phyloP scores from a whole-genome alignment of 805 yeast species.

The Saturnispora serradocipensis region DNA sequence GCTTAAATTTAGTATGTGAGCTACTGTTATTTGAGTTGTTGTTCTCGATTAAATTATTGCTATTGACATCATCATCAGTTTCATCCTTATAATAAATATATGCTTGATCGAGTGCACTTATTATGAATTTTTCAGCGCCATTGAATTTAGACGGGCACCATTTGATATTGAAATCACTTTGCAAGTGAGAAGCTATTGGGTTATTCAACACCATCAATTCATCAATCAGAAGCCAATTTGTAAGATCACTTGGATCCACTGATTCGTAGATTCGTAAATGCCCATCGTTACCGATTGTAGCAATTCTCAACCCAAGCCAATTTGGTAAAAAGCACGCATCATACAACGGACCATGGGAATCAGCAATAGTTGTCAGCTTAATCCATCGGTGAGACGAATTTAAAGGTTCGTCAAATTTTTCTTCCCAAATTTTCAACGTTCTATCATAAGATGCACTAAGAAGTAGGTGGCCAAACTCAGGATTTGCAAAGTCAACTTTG shows the following conservation, averaged over 20 bases:
- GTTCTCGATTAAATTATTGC: not conserved
- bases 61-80: constrained; percentile 25
- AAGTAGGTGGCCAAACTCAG: constrained; percentile 80
- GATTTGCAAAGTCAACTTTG: constrained; percentile 85
- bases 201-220: constrained; percentile 58
- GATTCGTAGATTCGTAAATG: constrained; percentile 78
- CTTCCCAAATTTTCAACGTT: constrained; percentile 87
- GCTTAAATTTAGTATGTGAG: constrained; percentile 31
- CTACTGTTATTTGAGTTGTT: not conserved
- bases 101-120: constrained; percentile 82
- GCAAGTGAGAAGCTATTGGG: constrained; percentile 73
- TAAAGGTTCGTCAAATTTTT: constrained; percentile 64
- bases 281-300: constrained; percentile 87
- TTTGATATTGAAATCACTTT: constrained; percentile 73
- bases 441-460: constrained; percentile 89
- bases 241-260: constrained; percentile 78
- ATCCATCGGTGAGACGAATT: constrained; percentile 83
- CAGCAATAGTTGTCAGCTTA: constrained; percentile 66
- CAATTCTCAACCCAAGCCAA: constrained; percentile 71
- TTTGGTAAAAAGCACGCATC: constrained; percentile 86
- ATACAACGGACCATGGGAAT: constrained; percentile 80
- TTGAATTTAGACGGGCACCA: constrained; percentile 84
- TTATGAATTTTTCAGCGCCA: constrained; percentile 69
- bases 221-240: constrained; percentile 69
- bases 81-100: constrained; percentile 52